These are phyloP conservation scores for Epichloe amarillans DNA, from an alignment of 2,329 filamentous ascomycete genomes.

Conservation along the genomic window DNA sequence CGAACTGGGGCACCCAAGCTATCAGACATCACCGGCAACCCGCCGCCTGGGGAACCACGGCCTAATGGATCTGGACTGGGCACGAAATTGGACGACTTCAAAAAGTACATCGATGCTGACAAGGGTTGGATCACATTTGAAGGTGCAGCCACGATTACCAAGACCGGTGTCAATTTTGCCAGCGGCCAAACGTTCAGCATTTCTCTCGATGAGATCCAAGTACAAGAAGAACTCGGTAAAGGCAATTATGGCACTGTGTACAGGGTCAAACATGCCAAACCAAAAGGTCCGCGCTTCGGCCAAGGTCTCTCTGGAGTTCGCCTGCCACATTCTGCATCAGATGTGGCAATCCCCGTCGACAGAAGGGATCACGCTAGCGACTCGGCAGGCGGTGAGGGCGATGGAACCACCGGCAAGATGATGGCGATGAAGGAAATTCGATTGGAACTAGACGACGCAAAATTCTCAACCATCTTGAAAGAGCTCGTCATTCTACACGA, in stretches of 20 bases:
- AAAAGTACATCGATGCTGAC: slow-evolving; percentile 80
- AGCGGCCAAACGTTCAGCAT: slow-evolving; percentile 85
- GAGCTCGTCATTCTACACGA: slow-evolving; percentile 93
- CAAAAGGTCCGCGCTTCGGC: slow-evolving; percentile 42
- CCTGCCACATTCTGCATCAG: slow-evolving; percentile 23
- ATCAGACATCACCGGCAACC: slow-evolving; percentile 24
- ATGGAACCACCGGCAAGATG: slow-evolving; percentile 53
- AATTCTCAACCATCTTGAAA: slow-evolving; percentile 95
- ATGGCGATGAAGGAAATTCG: slow-evolving; percentile 99
- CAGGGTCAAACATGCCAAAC: slow-evolving; percentile 78
- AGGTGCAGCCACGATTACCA: slow-evolving; percentile 80
- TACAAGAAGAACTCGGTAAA: slow-evolving; percentile 84
- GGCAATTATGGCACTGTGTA: slow-evolving; percentile 98
- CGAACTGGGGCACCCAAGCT: slow-evolving; percentile 28
- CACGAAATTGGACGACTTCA: slow-evolving; percentile 46
- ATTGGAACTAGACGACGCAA: slow-evolving; percentile 87
- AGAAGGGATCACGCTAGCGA: slow-evolving; percentile 16
- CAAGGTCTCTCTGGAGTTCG: slow-evolving; percentile 38
- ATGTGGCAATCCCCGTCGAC: slow-evolving; percentile 18
- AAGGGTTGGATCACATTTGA: slow-evolving; percentile 86
- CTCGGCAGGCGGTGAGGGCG: slow-evolving; percentile 20
- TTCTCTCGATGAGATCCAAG: slow-evolving; percentile 90
- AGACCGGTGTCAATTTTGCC: slow-evolving; percentile 82
- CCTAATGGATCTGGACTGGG: slow-evolving; percentile 26
- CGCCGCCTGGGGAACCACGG: slow-evolving; percentile 9